These are phyloP conservation scores for Ustilago curta DNA, from an alignment of 1,284 basidiomycete genomes.

Conservation along the genomic window DNA sequence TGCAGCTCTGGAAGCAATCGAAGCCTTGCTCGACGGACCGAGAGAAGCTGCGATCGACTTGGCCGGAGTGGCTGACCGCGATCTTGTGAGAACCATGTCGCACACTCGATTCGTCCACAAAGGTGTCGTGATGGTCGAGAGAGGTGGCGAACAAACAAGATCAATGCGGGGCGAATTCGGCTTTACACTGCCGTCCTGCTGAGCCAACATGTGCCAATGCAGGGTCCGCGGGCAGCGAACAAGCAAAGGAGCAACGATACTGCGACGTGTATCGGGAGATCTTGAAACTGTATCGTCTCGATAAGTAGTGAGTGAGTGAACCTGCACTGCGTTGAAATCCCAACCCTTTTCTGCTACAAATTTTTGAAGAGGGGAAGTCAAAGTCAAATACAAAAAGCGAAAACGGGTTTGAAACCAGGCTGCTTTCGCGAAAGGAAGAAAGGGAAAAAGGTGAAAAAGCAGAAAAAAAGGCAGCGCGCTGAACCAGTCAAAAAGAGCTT, in stretches of 20 bases:
- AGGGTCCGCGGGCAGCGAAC: background rate
- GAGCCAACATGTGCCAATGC: background rate
- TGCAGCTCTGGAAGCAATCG: constrained; percentile 25
- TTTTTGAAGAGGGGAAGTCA: background rate
- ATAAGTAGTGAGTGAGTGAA: background rate
- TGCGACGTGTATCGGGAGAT: background rate
- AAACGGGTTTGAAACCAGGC: constrained; percentile 5
- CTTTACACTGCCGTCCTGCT: background rate
- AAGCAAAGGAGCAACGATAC: background rate
- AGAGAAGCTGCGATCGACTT: constrained; percentile 39
- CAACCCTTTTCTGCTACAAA: background rate
- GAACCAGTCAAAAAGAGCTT: constrained; percentile 1
- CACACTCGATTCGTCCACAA: background rate
- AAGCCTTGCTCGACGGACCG: constrained; percentile 30
- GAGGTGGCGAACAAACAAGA: background rate
- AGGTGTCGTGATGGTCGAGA: background rate
- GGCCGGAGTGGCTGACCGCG: constrained; percentile 43
- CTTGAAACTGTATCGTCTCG: background rate
- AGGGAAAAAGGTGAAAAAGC: constrained; percentile 20
- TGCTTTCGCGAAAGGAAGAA: constrained; percentile 27
- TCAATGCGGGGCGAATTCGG: background rate
- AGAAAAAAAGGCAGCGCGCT: constrained; percentile 14
- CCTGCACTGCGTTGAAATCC: too few species aligned
- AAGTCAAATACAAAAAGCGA: background rate
- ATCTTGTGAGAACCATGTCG: constrained; percentile 41